phyloP scores from a whole-genome alignment of 202 grass and related monocot species.

The Dendrocalamus latiflorus region DNA sequence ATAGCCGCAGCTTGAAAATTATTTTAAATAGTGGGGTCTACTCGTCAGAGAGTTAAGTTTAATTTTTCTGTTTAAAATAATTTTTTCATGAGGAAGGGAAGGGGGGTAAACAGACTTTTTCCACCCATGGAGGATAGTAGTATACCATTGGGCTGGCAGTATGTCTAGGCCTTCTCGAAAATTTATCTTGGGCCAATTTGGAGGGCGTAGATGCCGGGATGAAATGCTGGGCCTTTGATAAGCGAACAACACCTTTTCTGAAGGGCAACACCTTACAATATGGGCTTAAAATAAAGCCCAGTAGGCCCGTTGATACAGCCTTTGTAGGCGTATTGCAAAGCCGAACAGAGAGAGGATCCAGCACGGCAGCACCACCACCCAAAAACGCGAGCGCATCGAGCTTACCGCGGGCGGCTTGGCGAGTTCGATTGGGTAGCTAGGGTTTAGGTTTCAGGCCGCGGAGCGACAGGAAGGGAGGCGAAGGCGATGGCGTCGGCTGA shows the following conservation, averaged over 20 bases:
- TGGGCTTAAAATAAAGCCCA: background rate
- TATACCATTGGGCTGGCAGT: background rate
- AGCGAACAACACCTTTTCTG: background rate
- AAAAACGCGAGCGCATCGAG: constrained; percentile 14
- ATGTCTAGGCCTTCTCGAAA: background rate
- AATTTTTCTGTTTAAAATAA: too few relatives aligned
- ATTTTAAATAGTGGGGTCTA: too few relatives aligned
- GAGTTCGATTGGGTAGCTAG: constrained; percentile 30
- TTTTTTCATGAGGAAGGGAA: too few relatives aligned
- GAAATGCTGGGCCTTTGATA: background rate
- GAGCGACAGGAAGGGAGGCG: constrained; percentile 10
- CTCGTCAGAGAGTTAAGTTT: too few relatives aligned
- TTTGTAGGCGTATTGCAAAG: background rate
- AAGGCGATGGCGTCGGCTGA: constrained; percentile 51
- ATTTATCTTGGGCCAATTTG: background rate
- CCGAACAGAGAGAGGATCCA: background rate
- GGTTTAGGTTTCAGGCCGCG: constrained; percentile 28
- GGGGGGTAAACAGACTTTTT: too few relatives aligned
- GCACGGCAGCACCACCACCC: background rate
- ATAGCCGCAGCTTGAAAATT: too few relatives aligned
- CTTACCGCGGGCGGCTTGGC: constrained; percentile 1
- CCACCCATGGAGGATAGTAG: too few relatives aligned
- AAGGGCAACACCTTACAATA: background rate
- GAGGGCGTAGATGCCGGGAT: background rate
- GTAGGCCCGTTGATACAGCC: background rate